Evolutionary conservation across 2,329 filamentous ascomycete genomes (phyloP).

Genomic region (Sphaerulina musiva): DNA sequence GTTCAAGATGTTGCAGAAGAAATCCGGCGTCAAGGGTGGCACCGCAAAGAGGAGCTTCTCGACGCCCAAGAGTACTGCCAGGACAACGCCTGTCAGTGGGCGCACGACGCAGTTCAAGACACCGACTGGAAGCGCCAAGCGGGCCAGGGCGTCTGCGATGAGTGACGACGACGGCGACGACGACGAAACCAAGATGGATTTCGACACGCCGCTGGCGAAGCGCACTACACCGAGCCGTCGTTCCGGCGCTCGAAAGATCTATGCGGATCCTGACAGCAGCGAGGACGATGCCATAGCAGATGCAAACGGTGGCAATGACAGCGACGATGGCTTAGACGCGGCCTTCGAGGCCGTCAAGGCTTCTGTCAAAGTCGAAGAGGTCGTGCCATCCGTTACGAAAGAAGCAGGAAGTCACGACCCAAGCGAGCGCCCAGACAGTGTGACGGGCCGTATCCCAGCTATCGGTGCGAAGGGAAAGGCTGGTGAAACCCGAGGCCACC

Average conservation of each 20-base stretch:
- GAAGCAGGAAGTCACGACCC: neutral
- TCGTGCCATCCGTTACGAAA: neutral
- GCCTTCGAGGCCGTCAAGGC: conserved; percentile 2
- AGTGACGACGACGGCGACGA: conserved; percentile 26
- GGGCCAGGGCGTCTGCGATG: conserved; percentile 12
- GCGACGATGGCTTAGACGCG: conserved; percentile 4
- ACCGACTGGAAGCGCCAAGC: conserved; percentile 15
- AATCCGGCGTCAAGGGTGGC: conserved; percentile 1
- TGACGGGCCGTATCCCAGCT: neutral
- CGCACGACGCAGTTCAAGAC: conserved; percentile 14
- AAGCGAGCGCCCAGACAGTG: conserved; percentile 1
- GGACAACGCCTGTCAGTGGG: conserved; percentile 4
- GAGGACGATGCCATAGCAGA: conserved; percentile 1
- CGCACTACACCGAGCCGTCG: conserved; percentile 17
- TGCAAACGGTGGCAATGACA: conserved; percentile 2
- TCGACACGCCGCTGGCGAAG: conserved; percentile 10
- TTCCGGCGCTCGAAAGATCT: conserved; percentile 6
- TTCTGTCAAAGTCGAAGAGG: neutral
- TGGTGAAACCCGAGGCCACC: conserved; percentile 1
- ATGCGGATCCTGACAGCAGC: neutral
- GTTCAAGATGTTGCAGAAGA: conserved; percentile 17
- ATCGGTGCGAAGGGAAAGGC: neutral
- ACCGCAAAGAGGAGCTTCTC: neutral
- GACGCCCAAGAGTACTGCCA: conserved; percentile 7
- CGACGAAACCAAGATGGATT: conserved; percentile 17